Percentiles rank a stretch among this genome's conserved stretches.
These are phyloP conservation scores for Sarocladium kiliense DNA, from an alignment of 2,329 filamentous ascomycete genomes.

Conservation along the genomic window DNA sequence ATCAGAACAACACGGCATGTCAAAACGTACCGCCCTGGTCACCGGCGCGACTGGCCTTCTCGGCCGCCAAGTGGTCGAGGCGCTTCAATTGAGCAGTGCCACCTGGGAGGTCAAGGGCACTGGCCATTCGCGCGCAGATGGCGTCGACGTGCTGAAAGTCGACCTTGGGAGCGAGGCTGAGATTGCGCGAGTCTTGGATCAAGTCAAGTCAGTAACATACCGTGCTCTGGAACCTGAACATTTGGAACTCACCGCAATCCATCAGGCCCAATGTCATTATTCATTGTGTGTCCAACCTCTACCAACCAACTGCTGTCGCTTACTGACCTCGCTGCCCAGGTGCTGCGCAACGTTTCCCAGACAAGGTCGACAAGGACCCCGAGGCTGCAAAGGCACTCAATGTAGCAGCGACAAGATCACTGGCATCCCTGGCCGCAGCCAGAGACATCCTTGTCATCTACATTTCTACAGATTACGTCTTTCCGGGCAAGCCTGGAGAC, in stretches of 20 bases:
- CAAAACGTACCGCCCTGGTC: constrained; percentile 54
- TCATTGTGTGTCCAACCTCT: constrained; percentile 56
- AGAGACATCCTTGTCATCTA: constrained; percentile 64
- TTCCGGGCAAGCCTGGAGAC: constrained; percentile 68
- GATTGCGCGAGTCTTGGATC: constrained; percentile 45
- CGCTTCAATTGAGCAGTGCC: constrained; percentile 49
- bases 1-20: too few species aligned
- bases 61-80: constrained; percentile 69
- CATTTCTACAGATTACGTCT: constrained; percentile 81
- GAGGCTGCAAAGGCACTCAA: constrained; percentile 70
- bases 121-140: constrained; percentile 68
- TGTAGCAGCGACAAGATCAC: constrained; percentile 60
- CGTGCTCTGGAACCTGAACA: neutral
- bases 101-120: constrained; percentile 67
- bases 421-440: constrained; percentile 61
- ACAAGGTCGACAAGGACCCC: constrained; percentile 77
- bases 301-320: neutral
- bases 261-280: constrained; percentile 69
- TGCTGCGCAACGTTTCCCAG: constrained; percentile 82
- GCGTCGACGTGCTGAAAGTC: constrained; percentile 59
- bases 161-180: constrained; percentile 43
- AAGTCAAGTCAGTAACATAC: constrained; percentile 42
- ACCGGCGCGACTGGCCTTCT: constrained; percentile 83
- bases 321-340: constrained; percentile 38
- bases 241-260: constrained; percentile 8